Evolutionary conservation across 2,329 filamentous ascomycete genomes (phyloP).

Genomic region (Aspergillus sp.): DNA sequence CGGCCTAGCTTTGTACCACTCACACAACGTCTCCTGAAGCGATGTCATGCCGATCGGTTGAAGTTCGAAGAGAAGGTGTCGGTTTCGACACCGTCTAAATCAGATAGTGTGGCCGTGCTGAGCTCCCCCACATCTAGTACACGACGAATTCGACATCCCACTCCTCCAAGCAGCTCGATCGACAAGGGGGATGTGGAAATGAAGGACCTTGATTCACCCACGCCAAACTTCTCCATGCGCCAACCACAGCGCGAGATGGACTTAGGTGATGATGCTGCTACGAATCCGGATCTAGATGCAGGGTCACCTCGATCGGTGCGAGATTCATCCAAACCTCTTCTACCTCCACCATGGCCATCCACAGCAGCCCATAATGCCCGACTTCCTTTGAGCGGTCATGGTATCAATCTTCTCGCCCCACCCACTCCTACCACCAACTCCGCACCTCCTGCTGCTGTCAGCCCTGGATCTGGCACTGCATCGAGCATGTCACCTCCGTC

Average conservation of each 20-base stretch:
- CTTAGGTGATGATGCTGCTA: no score
- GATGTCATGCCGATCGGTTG: slow-evolving; percentile 37
- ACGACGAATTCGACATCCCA: neutral
- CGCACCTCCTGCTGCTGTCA: slow-evolving; percentile 17
- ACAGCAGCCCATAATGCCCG: slow-evolving; percentile 33
- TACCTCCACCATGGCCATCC: slow-evolving; percentile 31
- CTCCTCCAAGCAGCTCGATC: slow-evolving; percentile 4
- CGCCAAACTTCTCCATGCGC: slow-evolving; percentile 8
- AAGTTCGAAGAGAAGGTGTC: slow-evolving; percentile 23
- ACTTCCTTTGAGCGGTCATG: slow-evolving; percentile 19
- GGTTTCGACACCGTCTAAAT: no score
- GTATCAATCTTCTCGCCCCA: slow-evolving; percentile 22
- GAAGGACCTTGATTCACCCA: slow-evolving; percentile 35
- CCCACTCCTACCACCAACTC: slow-evolving; percentile 18
- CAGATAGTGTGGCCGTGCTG: no score
- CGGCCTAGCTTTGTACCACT: slow-evolving; percentile 34
- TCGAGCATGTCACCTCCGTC: slow-evolving; percentile 24
- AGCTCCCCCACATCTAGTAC: no score
- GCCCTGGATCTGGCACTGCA: slow-evolving; percentile 26
- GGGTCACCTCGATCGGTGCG: neutral
- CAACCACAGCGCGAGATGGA: slow-evolving; percentile 7
- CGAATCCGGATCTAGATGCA: neutral
- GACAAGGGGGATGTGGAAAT: slow-evolving; percentile 41
- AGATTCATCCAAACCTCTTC: slow-evolving; percentile 14
- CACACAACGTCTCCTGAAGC: slow-evolving; percentile 38